These are phyloP conservation scores for Tarenaya hassleriana DNA, from an alignment of 345 rosid genomes.

Conservation along the genomic window DNA sequence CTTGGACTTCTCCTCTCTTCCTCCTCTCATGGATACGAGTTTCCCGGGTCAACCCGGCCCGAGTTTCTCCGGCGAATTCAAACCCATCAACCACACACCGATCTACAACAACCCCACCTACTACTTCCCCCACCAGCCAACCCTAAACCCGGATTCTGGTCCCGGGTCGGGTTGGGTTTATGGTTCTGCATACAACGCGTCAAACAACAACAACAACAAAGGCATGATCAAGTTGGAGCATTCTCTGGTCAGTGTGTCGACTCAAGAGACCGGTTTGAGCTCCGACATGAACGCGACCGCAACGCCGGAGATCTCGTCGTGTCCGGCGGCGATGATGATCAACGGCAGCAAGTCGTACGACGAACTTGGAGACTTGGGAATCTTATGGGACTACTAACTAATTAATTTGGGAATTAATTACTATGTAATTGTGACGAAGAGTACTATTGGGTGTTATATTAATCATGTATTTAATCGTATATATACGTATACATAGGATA, in stretches of 20 bases:
- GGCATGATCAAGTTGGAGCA: constrained; percentile 31
- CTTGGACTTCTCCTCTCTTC: constrained; percentile 31
- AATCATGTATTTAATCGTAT: constrained; percentile 19
- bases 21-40: constrained; percentile 32
- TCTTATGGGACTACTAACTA: constrained; percentile 28
- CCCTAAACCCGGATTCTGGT: constrained; percentile 7
- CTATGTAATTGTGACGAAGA: constrained; percentile 21
- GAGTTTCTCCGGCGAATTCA: constrained; percentile 16
- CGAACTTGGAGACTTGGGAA: constrained; percentile 26
- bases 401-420: constrained; percentile 9
- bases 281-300: constrained; percentile 23
- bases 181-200: background rate
- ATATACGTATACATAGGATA: constrained; percentile 14
- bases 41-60: constrained; percentile 4
- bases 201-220: constrained; percentile 20
- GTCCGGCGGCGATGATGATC: constrained; percentile 21
- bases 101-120: constrained; percentile 11
- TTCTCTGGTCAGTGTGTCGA: constrained; percentile 27
- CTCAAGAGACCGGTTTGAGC: constrained; percentile 31
- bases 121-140: constrained; percentile 14
- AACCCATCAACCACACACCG: constrained; percentile 21
- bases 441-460: constrained; percentile 15
- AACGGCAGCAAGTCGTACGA: constrained; percentile 29
- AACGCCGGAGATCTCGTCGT: constrained; percentile 24
- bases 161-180: no score